Percentiles rank a stretch among this genome's conserved stretches.
These are phyloP conservation scores for Xylariales sp. DNA, from an alignment of 2,329 filamentous ascomycete genomes.

Conservation along the genomic window DNA sequence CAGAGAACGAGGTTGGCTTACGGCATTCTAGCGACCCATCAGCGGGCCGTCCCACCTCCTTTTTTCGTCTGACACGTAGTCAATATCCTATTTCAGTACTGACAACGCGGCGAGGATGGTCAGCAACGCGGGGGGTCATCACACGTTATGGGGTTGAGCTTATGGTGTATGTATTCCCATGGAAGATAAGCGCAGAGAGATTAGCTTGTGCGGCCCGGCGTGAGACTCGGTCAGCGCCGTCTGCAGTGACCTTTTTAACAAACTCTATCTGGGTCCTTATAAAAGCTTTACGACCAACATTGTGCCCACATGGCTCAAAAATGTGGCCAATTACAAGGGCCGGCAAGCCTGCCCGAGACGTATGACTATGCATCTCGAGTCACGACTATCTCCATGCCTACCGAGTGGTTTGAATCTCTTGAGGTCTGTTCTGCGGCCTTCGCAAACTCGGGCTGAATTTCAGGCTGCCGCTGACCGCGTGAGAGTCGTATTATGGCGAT, in stretches of 20 bases:
- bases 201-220: slow-evolving; percentile 6
- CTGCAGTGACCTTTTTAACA: slow-evolving; percentile 1
- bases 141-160: not conserved
- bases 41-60: slow-evolving; percentile 5
- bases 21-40: not conserved
- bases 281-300: not conserved
- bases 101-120: slow-evolving; percentile 2
- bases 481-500: too few relatives aligned
- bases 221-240: slow-evolving; percentile 5
- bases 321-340: not conserved
- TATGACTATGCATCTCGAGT: not conserved
- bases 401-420: too few relatives aligned
- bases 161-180: not conserved
- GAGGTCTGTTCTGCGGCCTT: too few relatives aligned
- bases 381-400: too few relatives aligned
- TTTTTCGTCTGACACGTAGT: not conserved
- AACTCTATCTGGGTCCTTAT: not conserved
- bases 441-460: too few relatives aligned
- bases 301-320: slow-evolving; percentile 2
- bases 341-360: slow-evolving; percentile 4
- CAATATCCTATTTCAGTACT: not conserved
- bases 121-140: slow-evolving; percentile 3
- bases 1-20: slow-evolving; percentile 4
- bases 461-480: too few relatives aligned
- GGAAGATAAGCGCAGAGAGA: not conserved